These are phyloP conservation scores for Hypomyces perniciosus DNA, from an alignment of 2,329 filamentous ascomycete species.

Conservation along the genomic window DNA sequence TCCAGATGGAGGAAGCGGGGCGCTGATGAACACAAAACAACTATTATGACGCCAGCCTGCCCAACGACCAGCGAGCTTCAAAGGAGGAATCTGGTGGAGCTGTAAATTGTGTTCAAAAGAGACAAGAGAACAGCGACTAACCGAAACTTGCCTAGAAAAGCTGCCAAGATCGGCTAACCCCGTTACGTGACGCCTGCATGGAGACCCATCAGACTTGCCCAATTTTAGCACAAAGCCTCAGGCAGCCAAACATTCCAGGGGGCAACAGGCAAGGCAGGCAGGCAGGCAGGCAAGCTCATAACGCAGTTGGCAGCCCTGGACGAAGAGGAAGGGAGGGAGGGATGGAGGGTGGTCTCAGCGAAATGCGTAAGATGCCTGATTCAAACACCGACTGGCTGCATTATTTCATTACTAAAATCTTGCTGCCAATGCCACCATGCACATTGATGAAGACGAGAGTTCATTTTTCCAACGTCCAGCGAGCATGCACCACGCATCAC, in stretches of 20 bases:
- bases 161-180: slow-evolving; percentile 4
- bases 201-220: background rate
- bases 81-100: slow-evolving; percentile 6
- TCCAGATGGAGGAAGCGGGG: background rate
- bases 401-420: background rate
- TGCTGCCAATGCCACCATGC: slow-evolving; percentile 3
- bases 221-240: slow-evolving; percentile 6
- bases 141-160: background rate
- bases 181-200: slow-evolving; percentile 2
- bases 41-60: slow-evolving; percentile 9
- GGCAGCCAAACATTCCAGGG: slow-evolving; percentile 12
- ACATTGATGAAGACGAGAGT: slow-evolving; percentile 8
- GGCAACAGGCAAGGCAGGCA: background rate
- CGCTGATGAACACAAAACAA: background rate
- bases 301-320: slow-evolving; percentile 1
- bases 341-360: slow-evolving; percentile 7
- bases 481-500: background rate
- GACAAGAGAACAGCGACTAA: slow-evolving; percentile 7
- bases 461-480: background rate
- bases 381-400: slow-evolving; percentile 6
- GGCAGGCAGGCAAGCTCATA: background rate
- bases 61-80: background rate
- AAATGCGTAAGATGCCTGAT: background rate
- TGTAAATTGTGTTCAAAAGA: slow-evolving; percentile 1
- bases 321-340: slow-evolving; percentile 2